These are phyloP conservation scores for Penicillium fimorum DNA, from an alignment of 495 filamentous ascomycete species.

Conservation along the genomic window DNA sequence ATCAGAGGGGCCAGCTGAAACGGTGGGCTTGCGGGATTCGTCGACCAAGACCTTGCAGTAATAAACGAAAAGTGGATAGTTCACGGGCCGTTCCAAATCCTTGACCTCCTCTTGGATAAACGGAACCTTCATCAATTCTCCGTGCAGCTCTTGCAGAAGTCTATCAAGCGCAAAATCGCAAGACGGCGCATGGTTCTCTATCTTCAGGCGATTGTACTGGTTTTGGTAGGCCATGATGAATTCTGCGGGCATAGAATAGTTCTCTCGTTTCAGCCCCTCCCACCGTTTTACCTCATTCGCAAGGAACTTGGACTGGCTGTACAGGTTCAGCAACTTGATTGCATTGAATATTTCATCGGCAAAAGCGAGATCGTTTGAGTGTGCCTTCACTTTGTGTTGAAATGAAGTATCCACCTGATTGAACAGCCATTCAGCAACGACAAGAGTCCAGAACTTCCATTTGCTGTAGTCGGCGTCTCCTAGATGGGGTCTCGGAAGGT, in stretches of 20 bases:
- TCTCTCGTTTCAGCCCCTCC: not conserved
- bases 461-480: not conserved
- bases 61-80: constrained; percentile 5
- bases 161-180: not conserved
- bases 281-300: not conserved
- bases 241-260: not conserved
- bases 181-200: not conserved
- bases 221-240: constrained; percentile 8
- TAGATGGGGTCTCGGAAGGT: not conserved
- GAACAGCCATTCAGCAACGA: not conserved
- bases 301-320: not conserved
- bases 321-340: not conserved
- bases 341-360: constrained; percentile 2
- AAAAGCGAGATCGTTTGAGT: not conserved
- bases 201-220: constrained; percentile 6
- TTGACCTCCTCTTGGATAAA: constrained; percentile 1
- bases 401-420: not conserved
- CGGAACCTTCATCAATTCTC: not conserved
- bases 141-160: not conserved
- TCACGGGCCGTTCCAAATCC: not conserved
- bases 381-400: not conserved
- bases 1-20: not conserved
- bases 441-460: constrained; percentile 3
- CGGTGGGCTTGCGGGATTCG: not conserved
- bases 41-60: constrained; percentile 3